Evolutionary conservation across 768 basidiomycete species (phyloP).

Genomic region (Trametes elegans): DNA sequence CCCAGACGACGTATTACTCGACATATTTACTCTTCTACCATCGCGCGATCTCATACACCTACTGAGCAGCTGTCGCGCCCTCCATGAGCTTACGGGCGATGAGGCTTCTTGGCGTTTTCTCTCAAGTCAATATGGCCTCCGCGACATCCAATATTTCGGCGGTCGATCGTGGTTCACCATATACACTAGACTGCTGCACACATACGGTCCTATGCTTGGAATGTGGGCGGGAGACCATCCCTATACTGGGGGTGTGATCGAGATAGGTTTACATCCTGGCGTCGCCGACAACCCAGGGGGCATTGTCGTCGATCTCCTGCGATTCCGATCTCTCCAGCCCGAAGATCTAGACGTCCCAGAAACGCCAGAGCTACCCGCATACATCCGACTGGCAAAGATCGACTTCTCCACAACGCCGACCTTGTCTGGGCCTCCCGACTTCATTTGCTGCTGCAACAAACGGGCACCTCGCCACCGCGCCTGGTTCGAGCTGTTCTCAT

Average conservation of each 20-base stretch:
- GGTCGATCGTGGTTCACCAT: slow-evolving; percentile 17
- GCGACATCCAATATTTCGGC: slow-evolving; percentile 11
- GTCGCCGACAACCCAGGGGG: neutral
- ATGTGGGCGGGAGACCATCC: slow-evolving; percentile 22
- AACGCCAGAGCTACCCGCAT: slow-evolving; percentile 10
- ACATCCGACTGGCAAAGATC: slow-evolving; percentile 2
- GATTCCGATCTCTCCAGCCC: slow-evolving; percentile 14
- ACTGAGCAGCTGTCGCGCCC: slow-evolving; percentile 12
- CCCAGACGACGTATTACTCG: slow-evolving; percentile 9
- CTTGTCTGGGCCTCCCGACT: neutral
- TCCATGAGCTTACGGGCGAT: slow-evolving; percentile 3
- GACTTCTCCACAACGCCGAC: slow-evolving; percentile 2
- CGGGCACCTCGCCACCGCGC: neutral
- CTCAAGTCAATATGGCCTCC: slow-evolving; percentile 9
- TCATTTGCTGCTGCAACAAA: neutral
- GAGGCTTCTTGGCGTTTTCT: slow-evolving; percentile 17
- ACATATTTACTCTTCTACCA: slow-evolving; percentile 3
- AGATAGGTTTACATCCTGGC: slow-evolving; percentile 7
- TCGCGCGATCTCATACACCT: slow-evolving; percentile 9
- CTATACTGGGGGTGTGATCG: slow-evolving; percentile 19
- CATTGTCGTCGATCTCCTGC: slow-evolving; percentile 15
- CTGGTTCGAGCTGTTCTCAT: slow-evolving; percentile 3
- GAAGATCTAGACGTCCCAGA: slow-evolving; percentile 15
- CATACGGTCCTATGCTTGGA: slow-evolving; percentile 20
- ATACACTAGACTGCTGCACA: slow-evolving; percentile 15